Base-by-base conservation (phyloP, 2,329 filamentous ascomycete genomes). In the Fusarium coicis region DNA sequence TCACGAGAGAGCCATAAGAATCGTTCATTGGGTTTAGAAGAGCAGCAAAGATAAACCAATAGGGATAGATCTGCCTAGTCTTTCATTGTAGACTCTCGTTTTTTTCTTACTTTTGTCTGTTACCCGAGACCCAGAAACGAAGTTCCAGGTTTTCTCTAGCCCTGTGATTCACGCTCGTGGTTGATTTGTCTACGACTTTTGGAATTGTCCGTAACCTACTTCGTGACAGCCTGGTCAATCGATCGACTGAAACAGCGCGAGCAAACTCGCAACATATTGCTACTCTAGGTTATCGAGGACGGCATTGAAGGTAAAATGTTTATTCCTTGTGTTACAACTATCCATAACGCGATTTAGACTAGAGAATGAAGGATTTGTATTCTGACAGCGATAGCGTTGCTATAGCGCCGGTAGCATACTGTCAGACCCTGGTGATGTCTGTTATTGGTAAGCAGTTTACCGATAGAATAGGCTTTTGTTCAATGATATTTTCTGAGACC, bases 241-340 rank as follows among this genome's bases (percentile, higher is more conserved):
- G 21, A 4, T n/a, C 7, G 15, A 3, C 21, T 32, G 2, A 18
- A 32, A 23, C 16, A 1, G 28, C 5, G 28, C 7, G 8, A 50
- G 7, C 7, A 18, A n/a, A 32, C 5, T 4, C 21, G 5, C 28
- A n/a, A 32, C 4, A 8, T 3, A 4, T 16, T n/a, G 6, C 46
- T 30, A 8, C 10, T 10, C 16, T 34, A 2, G 15, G 11, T 18
- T 10, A 0, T 10, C 10, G 1, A 19, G 8, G 21, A 50, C 14
- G 1, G 4, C 1, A 23, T 23, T 18, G 8, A 12, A 23, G 21
- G 21, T 7, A 7, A n/a, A 32, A 10, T 7, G 1, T 14, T 14
- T 15, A 14, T 21, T 4, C 6, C 26, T 32, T 14, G 4, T 10
- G 21, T 4, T 5, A 7, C 7, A 32, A 5, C 5, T 1, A 50